phyloP scores from a whole-genome alignment of 257 asterid species.

The Nyctanthes arbortristis region DNA sequence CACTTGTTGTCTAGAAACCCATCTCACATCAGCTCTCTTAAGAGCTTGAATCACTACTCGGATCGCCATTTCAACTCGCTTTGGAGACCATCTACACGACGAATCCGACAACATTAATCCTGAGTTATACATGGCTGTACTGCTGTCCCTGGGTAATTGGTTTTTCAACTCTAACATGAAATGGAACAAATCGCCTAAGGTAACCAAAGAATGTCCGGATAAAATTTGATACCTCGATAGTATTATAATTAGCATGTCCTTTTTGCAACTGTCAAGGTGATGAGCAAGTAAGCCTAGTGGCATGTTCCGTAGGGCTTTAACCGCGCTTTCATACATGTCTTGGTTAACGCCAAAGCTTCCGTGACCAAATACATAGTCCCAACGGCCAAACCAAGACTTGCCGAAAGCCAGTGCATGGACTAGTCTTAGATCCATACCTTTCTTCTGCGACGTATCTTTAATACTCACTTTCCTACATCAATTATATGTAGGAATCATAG shows the following conservation, averaged over 20 bases:
- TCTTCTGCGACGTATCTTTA: conserved; percentile 67
- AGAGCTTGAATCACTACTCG: conserved; percentile 87
- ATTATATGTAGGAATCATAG: no score
- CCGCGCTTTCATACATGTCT: conserved; percentile 58
- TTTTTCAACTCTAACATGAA: conserved; percentile 72
- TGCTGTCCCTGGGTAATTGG: conserved; percentile 56
- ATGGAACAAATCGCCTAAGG: conserved; percentile 61
- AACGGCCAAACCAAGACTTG: conserved; percentile 85
- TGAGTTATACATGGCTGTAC: conserved; percentile 16
- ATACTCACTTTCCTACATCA: conserved; percentile 80
- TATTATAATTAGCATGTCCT: conserved; percentile 51
- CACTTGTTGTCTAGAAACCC: conserved; percentile 92
- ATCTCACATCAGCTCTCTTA: conserved; percentile 65
- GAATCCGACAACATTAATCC: conserved; percentile 75
- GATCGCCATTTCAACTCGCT: conserved; percentile 91
- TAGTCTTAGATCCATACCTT: conserved; percentile 80
- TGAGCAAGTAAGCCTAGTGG: conserved; percentile 63
- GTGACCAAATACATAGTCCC: conserved; percentile 74
- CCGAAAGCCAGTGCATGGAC: conserved; percentile 73
- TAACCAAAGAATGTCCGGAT: conserved; percentile 65
- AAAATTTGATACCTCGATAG: conserved; percentile 66
- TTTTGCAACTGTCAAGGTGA: conserved; percentile 31
- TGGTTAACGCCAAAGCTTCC: conserved; percentile 69
- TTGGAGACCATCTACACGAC: conserved; percentile 94
- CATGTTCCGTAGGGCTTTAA: conserved; percentile 55